phyloP scores from a whole-genome alignment of 1,284 basidiomycete species.

The Phylloboletellus chloephorus region DNA sequence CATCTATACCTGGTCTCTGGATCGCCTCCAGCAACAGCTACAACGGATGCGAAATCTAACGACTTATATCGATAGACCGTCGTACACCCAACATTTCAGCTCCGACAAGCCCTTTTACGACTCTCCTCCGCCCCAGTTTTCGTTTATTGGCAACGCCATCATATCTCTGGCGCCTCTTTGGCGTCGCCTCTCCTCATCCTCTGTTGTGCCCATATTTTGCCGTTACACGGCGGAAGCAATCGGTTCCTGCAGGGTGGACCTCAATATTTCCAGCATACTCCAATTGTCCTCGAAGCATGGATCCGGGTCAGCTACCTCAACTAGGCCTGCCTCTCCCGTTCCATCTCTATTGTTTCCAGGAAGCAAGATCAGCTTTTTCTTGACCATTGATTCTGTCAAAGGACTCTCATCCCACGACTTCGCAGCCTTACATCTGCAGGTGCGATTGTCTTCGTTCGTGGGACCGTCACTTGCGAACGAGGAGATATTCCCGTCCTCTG shows the following conservation, averaged over 20 bases:
- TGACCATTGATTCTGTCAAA: conserved; percentile 81
- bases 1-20: conserved; percentile 88
- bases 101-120: conserved; percentile 92
- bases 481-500: conserved; percentile 75
- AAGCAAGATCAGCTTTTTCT: conserved; percentile 74
- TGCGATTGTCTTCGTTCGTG: conserved; percentile 75
- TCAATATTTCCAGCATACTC: conserved; percentile 73
- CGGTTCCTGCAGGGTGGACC: conserved; percentile 82
- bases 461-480: conserved; percentile 67
- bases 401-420: conserved; percentile 87
- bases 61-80: conserved; percentile 88
- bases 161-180: conserved; percentile 81
- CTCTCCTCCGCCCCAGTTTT: conserved; percentile 77
- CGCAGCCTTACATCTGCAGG: conserved; percentile 76
- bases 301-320: conserved; percentile 57
- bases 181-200: conserved; percentile 70
- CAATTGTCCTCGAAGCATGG: conserved; percentile 51
- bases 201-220: conserved; percentile 82
- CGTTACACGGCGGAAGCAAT: conserved; percentile 91
- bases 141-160: conserved; percentile 85
- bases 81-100: conserved; percentile 90
- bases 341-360: conserved; percentile 62
- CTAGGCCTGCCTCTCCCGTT: conserved; percentile 64
- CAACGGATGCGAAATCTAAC: conserved; percentile 92
- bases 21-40: conserved; percentile 83